Conservation (phyloP, 495 filamentous ascomycete species). For the Bacidia gigantensis region DNA sequence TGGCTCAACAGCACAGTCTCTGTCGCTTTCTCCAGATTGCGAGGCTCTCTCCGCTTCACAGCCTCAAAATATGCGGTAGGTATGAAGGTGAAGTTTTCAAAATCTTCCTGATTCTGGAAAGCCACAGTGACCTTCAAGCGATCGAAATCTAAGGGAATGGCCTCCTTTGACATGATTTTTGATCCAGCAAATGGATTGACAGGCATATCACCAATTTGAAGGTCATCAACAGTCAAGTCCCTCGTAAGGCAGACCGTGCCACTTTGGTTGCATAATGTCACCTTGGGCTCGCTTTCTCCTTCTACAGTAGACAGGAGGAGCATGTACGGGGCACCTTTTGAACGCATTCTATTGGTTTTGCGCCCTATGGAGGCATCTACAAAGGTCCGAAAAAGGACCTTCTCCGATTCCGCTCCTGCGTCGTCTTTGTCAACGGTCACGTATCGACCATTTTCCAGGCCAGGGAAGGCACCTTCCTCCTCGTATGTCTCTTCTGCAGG, state of each 20-base stretch:
- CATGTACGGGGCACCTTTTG: conserved; percentile 31
- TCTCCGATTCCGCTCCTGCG: conserved; percentile 29
- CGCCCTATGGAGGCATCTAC: conserved; percentile 30
- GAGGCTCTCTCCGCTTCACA: conserved; percentile 25
- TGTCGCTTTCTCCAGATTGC: conserved; percentile 24
- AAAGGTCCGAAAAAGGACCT: conserved; percentile 28
- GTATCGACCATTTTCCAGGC: conserved; percentile 24
- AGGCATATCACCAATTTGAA: conserved; percentile 3
- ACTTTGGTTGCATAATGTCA: conserved; percentile 32
- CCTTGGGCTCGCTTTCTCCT: conserved; percentile 30
- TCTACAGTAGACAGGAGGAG: conserved; percentile 26
- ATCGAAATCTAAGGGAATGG: conserved; percentile 24
- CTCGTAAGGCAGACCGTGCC: conserved; percentile 29
- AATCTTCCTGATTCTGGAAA: conserved; percentile 24
- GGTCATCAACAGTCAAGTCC: conserved; percentile 18
- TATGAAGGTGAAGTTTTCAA: conserved; percentile 25
- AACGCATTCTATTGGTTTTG: conserved; percentile 27
- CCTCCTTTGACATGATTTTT: conserved; percentile 13
- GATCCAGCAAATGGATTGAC: conserved; percentile 8
- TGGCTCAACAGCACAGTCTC: conserved; percentile 26
- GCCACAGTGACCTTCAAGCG: conserved; percentile 22
- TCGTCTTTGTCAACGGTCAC: conserved; percentile 28
- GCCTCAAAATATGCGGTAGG: conserved; percentile 28
- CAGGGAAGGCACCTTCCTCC: conserved; percentile 14
- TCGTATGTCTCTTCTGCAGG: conserved; percentile 22